Evolutionary conservation across 441 rosid species (phyloP), one percentile per base, ranked within the genome.

Genomic region (Adansonia rubrostipa): DNA sequence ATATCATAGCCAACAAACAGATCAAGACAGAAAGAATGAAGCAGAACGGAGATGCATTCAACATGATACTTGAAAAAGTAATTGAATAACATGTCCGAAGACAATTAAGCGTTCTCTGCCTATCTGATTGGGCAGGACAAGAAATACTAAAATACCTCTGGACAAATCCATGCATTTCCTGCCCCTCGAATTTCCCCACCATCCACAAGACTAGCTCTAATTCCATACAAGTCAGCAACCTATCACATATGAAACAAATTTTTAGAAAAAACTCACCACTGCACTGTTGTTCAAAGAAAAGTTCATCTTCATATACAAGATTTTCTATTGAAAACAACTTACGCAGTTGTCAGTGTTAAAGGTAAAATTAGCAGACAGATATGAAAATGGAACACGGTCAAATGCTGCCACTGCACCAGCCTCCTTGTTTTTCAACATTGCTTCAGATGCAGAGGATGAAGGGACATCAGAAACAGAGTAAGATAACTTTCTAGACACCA

Each of bases 171-270:
- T 71, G 98, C 98, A 90, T 97, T 97, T 81, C 99, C 99, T 48
- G 99, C 99, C 77, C 99, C 99, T 67, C 99, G 92, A 87, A 97
- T 93, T 82, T 97, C 99, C 79, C 99, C 98, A 80, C 99, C 99
- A 89, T 97, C 99, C 77, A 97, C 99, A 87, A 94, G 97, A 86
- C 88, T 93, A 82, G 98, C 99, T 90, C 99, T 89, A 76, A 97
- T 97, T 83, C 99, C 99, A 88, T 97, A 97, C 74, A 97, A 80
- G 85, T 97, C 98, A 58, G 99, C 97, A 84, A 97, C 98, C 99
- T 94, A 80, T 78, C 74, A 83, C 77, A 80, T 50, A 78, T 79
- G 84, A 75, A 77, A 56, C 81, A 66, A 71, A 67, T 36, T 36
- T 73, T 70, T 42, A 61, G 42, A 5, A 36, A 61, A 63, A 47